Evolutionary conservation across 768 basidiomycete genomes (phyloP).

Genomic region (Podaxis sp.): DNA sequence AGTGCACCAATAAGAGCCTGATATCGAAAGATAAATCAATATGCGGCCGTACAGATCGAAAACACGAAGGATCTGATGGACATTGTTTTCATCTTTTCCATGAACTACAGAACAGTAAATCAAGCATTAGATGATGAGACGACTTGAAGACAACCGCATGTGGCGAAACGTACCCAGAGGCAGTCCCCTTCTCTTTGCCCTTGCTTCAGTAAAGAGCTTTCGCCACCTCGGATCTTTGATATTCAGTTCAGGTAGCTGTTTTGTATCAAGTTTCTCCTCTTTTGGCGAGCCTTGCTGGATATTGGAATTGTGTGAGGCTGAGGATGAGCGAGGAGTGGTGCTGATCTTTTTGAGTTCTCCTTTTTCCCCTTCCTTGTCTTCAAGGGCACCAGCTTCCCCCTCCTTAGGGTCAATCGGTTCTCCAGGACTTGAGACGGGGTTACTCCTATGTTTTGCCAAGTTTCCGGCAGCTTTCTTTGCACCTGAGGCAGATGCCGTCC

Average conservation of each 20-base stretch:
- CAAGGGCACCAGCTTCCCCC: not conserved
- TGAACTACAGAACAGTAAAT: constrained; percentile 47
- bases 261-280: constrained; percentile 9
- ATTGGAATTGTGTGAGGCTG: constrained; percentile 11
- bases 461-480: constrained; percentile 19
- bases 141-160: not conserved
- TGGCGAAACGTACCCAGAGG: constrained; percentile 51
- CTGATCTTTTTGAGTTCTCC: not conserved
- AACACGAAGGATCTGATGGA: constrained; percentile 71
- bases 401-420: not conserved
- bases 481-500: constrained; percentile 28
- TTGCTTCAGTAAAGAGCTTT: constrained; percentile 43
- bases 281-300: constrained; percentile 17
- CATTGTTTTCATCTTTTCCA: constrained; percentile 49
- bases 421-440: constrained; percentile 10
- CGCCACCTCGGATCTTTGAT: constrained; percentile 49
- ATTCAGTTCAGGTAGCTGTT: constrained; percentile 33
- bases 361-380: not conserved
- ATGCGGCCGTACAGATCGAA: constrained; percentile 61
- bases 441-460: constrained; percentile 11
- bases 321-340: constrained; percentile 11
- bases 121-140: not conserved
- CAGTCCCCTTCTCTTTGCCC: constrained; percentile 49
- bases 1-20: constrained; percentile 8
- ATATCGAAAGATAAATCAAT: not conserved